phyloP scores from a whole-genome alignment of 2,329 filamentous ascomycete genomes.

The Lachnellula hyalina region DNA sequence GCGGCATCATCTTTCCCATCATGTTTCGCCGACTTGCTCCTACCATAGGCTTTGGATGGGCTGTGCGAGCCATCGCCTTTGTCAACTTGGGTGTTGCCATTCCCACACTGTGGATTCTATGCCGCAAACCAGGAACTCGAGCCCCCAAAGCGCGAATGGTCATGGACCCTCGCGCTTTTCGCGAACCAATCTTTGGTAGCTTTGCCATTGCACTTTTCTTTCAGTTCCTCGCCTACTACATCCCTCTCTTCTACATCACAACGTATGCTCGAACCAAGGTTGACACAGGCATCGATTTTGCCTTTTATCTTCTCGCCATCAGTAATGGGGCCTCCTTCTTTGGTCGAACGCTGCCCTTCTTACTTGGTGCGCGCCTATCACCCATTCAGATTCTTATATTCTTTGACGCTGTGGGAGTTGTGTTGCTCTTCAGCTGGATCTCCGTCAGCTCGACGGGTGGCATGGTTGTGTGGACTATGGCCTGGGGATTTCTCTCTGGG shows the following conservation, averaged over 20 bases:
- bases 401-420: slow-evolving; percentile 3
- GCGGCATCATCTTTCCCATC: slow-evolving; percentile 53
- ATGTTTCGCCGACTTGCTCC: slow-evolving; percentile 20
- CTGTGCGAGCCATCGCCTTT: slow-evolving; percentile 49
- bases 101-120: not conserved
- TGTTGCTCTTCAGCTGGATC: slow-evolving; percentile 36
- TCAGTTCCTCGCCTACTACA: slow-evolving; percentile 42
- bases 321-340: slow-evolving; percentile 45
- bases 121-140: not conserved
- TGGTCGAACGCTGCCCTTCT: slow-evolving; percentile 46
- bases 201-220: slow-evolving; percentile 34
- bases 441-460: slow-evolving; percentile 47
- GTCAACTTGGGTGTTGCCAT: slow-evolving; percentile 36
- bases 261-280: slow-evolving; percentile 36
- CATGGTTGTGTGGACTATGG: slow-evolving; percentile 63
- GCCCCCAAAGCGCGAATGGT: not conserved
- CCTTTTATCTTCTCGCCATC: slow-evolving; percentile 47
- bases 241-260: slow-evolving; percentile 42
- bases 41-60: slow-evolving; percentile 47
- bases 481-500: slow-evolving; percentile 78
- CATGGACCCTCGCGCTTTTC: slow-evolving; percentile 26
- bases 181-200: slow-evolving; percentile 32
- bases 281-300: slow-evolving; percentile 41
- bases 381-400: slow-evolving; percentile 41
- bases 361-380: slow-evolving; percentile 45